phyloP scores from a whole-genome alignment of 202 grass and related monocot genomes.

The Digitaria exilis region DNA sequence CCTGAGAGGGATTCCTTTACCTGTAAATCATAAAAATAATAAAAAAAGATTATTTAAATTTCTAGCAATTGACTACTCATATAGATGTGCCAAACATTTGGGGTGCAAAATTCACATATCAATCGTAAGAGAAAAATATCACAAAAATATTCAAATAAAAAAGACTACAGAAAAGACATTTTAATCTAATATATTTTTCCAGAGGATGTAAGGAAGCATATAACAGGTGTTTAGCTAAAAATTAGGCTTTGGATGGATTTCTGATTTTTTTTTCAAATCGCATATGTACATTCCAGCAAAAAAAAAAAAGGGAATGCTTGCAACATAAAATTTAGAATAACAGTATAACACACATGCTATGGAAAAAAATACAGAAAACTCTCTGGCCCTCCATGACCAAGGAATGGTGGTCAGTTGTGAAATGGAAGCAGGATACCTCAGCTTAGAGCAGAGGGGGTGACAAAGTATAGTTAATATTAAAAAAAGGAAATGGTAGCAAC shows the following conservation, averaged over 20 bases:
- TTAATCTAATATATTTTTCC: background rate
- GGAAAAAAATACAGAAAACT: background rate
- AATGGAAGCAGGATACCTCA: background rate
- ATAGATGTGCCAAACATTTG: constrained; percentile 27
- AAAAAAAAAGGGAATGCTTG: background rate
- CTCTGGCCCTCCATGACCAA: background rate
- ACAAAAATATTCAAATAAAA: background rate
- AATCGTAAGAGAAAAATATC: constrained; percentile 18
- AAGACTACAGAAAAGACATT: background rate
- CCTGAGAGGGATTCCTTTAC: constrained; percentile 83
- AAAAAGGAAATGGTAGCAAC: constrained; percentile 5
- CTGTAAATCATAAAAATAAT: constrained; percentile 51
- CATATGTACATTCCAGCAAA: background rate
- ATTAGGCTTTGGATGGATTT: background rate
- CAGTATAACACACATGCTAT: background rate
- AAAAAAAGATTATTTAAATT: constrained; percentile 28
- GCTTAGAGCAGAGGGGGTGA: background rate
- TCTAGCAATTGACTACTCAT: background rate
- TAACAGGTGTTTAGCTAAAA: background rate
- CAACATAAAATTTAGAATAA: constrained; percentile 5
- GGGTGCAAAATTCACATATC: background rate
- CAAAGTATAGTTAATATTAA: background rate
- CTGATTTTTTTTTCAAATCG: background rate
- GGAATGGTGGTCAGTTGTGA: constrained; percentile 3
- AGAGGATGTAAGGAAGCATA: constrained; percentile 18